These are phyloP conservation scores for Pleomassaria siparia DNA, from an alignment of 2,329 filamentous ascomycete species.

Conservation along the genomic window DNA sequence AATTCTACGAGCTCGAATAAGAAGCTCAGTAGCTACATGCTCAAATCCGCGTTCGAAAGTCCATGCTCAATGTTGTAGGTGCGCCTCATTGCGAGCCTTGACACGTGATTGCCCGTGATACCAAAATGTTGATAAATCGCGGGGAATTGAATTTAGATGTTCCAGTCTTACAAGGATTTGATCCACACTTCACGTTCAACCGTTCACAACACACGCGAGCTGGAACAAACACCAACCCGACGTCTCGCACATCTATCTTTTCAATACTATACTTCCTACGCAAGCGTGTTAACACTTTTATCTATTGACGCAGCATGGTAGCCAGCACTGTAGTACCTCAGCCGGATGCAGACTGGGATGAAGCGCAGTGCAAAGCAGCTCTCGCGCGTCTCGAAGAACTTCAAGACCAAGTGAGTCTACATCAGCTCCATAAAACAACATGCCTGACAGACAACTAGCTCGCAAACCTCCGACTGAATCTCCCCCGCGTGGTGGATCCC, in stretches of 20 bases:
- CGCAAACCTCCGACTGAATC: slow-evolving; percentile 45
- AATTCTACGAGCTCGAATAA: too few relatives aligned
- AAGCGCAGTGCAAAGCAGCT: slow-evolving; percentile 44
- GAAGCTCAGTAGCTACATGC: too few relatives aligned
- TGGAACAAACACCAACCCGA: not conserved
- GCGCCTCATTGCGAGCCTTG: not conserved
- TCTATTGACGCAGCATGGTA: slow-evolving; percentile 16
- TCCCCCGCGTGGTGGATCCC: slow-evolving; percentile 47
- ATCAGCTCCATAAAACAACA: not conserved
- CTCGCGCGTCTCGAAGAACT: slow-evolving; percentile 49
- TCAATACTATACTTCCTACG: not conserved
- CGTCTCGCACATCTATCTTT: not conserved
- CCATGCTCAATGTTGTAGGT: too few relatives aligned
- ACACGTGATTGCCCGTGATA: not conserved
- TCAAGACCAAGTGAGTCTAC: slow-evolving; percentile 43
- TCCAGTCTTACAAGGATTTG: too few relatives aligned
- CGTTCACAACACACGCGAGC: not conserved
- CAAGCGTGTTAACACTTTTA: not conserved
- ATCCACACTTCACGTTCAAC: not conserved
- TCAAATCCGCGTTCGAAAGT: too few relatives aligned
- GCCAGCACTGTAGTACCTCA: slow-evolving; percentile 15
- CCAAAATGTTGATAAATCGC: not conserved
- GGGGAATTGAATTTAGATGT: slow-evolving; percentile 1
- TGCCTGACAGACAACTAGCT: slow-evolving; percentile 34
- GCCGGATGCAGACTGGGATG: slow-evolving; percentile 37